These are phyloP conservation scores for Ramularia collo-cygni DNA, from an alignment of 2,329 filamentous ascomycete species.

Conservation along the genomic window DNA sequence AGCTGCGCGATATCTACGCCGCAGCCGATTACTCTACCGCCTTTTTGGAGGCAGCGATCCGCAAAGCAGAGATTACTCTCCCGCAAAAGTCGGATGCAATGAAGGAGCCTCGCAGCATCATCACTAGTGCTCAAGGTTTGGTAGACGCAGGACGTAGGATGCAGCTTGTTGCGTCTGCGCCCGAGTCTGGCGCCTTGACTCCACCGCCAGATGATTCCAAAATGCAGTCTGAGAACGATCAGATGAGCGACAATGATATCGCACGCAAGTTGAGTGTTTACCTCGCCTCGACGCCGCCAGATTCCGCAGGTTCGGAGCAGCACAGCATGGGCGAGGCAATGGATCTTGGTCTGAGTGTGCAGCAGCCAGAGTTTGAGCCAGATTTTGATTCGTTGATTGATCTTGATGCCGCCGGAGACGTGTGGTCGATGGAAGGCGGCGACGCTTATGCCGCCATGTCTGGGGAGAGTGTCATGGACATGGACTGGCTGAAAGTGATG, in stretches of 20 bases:
- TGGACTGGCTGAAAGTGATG: constrained; percentile 33
- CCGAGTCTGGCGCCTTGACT: constrained; percentile 22
- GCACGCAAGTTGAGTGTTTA: constrained; percentile 42
- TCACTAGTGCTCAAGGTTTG: constrained; percentile 40
- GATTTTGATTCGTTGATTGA: constrained; percentile 34
- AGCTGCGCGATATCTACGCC: constrained; percentile 79
- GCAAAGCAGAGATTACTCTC: constrained; percentile 75
- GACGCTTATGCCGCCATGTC: constrained; percentile 27
- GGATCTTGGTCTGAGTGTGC: neutral
- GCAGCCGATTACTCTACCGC: constrained; percentile 94
- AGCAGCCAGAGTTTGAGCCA: constrained; percentile 24
- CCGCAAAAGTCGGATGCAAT: constrained; percentile 33
- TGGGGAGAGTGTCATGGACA: constrained; percentile 28
- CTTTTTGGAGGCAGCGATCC: constrained; percentile 86
- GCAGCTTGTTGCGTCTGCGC: constrained; percentile 23
- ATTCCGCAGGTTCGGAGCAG: constrained; percentile 29
- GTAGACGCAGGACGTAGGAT: constrained; percentile 40
- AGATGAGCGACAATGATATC: constrained; percentile 40
- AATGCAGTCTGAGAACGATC: constrained; percentile 8
- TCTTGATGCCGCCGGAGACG: constrained; percentile 30
- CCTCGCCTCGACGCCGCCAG: constrained; percentile 45
- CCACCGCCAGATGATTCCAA: constrained; percentile 24
- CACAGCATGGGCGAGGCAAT: constrained; percentile 7
- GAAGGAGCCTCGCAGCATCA: constrained; percentile 27
- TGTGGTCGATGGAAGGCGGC: constrained; percentile 28